Conservation (phyloP, 2,329 filamentous ascomycete genomes). For the Diaporthe caulivora region DNA sequence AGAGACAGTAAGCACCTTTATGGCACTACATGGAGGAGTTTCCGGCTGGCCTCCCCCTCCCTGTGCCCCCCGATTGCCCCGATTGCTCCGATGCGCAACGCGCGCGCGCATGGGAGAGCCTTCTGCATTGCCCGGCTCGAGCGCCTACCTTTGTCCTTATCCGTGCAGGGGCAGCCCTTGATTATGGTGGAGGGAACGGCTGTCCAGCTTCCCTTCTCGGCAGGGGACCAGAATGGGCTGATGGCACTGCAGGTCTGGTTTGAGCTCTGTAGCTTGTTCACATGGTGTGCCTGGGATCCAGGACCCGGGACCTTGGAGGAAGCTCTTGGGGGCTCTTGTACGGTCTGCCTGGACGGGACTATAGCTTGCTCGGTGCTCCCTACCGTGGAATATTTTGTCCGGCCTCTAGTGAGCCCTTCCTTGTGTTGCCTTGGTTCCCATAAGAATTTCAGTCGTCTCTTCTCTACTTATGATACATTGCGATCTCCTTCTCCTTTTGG, state of each 20-base stretch:
- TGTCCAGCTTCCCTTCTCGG: not conserved
- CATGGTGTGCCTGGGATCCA: not conserved
- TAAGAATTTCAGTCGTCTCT: not conserved
- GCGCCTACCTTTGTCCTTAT: not conserved
- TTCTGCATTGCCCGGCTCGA: not conserved
- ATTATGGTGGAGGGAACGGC: not conserved
- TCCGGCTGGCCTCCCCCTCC: not conserved
- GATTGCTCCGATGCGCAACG: not conserved
- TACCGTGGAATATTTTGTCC: not conserved
- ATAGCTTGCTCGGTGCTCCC: not conserved
- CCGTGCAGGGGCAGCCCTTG: slow-evolving; percentile 17
- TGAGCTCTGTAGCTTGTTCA: slow-evolving; percentile 23
- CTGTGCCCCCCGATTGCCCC: not conserved
- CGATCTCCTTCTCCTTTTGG: not conserved
- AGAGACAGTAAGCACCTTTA: not conserved
- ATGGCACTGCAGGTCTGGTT: not conserved
- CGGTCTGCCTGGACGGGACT: not conserved
- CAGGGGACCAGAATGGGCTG: slow-evolving; percentile 7
- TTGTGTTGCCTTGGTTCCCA: not conserved
- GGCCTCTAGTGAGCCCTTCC: not conserved
- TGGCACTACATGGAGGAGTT: slow-evolving; percentile 2
- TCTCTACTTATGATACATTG: not conserved
- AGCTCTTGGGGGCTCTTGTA: not conserved
- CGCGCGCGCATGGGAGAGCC: not conserved
- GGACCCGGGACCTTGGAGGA: not conserved